phyloP scores from a whole-genome alignment of 768 basidiomycete species.

The Suillus hirtellus region DNA sequence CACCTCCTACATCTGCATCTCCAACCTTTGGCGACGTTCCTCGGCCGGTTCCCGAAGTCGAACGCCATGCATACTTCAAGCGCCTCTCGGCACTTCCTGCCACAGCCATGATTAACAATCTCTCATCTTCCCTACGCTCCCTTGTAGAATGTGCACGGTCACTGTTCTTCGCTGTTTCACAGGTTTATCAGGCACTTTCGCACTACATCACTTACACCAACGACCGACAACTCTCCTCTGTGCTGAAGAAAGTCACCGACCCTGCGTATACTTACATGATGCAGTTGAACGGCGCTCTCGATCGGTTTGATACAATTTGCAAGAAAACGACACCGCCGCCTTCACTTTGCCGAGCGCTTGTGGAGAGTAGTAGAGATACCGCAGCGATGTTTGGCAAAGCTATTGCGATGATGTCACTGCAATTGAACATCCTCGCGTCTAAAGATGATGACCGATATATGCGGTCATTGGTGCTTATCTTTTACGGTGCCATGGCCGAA shows the following conservation, averaged over 20 bases:
- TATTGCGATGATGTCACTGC: constrained; percentile 77
- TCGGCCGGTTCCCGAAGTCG: constrained; percentile 58
- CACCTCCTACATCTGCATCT: constrained; percentile 37
- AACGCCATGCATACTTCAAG: constrained; percentile 92
- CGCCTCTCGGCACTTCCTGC: constrained; percentile 79
- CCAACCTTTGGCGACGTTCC: constrained; percentile 37
- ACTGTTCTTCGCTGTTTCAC: constrained; percentile 88
- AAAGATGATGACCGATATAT: constrained; percentile 86
- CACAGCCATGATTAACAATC: constrained; percentile 57
- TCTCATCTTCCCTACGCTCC: constrained; percentile 67
- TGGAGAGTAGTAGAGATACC: constrained; percentile 83
- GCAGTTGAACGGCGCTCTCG: constrained; percentile 83
- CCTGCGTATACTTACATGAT: constrained; percentile 81
- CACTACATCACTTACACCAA: constrained; percentile 84
- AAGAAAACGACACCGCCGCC: constrained; percentile 69
- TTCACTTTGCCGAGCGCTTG: constrained; percentile 68
- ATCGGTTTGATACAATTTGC: constrained; percentile 85
- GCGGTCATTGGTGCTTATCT: constrained; percentile 79
- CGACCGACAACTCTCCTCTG: constrained; percentile 78
- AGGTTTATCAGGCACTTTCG: constrained; percentile 85
- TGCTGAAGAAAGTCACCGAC: constrained; percentile 82
- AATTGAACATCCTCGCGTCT: constrained; percentile 73
- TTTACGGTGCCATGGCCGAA: constrained; percentile 90
- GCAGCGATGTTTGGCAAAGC: constrained; percentile 85
- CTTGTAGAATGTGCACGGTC: constrained; percentile 90